These are phyloP conservation scores for Trichoderma virens DNA, from an alignment of 495 filamentous ascomycete species.

Conservation along the genomic window DNA sequence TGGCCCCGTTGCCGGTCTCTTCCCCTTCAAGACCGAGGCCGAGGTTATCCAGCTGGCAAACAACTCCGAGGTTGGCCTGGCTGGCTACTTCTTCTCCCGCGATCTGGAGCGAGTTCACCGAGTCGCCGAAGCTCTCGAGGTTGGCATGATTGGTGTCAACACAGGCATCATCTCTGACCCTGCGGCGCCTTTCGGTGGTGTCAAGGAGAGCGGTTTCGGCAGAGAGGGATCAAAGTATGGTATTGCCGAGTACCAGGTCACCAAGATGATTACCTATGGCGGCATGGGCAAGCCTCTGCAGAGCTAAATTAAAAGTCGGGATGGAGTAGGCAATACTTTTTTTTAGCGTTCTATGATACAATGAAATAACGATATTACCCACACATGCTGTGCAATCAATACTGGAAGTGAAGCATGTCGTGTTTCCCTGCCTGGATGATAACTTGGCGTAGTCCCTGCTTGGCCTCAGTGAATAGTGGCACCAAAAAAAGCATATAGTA, in stretches of 20 bases:
- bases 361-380: neutral
- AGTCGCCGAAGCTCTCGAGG: constrained; percentile 77
- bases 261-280: constrained; percentile 83
- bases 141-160: constrained; percentile 86
- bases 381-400: neutral
- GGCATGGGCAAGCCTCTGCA: constrained; percentile 59
- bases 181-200: constrained; percentile 81
- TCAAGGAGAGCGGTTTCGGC: constrained; percentile 90
- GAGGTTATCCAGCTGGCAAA: constrained; percentile 80
- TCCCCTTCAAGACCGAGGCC: constrained; percentile 72
- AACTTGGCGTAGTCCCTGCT: no score
- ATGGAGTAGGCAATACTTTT: neutral
- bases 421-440: neutral
- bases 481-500: no score
- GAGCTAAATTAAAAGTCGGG: constrained; percentile 16
- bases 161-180: constrained; percentile 77
- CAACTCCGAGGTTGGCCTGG: constrained; percentile 66
- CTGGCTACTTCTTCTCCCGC: constrained; percentile 80
- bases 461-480: no score
- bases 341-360: neutral
- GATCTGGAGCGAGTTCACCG: constrained; percentile 64
- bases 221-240: constrained; percentile 88
- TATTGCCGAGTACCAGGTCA: constrained; percentile 77
- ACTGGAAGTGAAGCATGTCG: neutral
- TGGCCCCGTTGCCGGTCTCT: constrained; percentile 77